Percentiles rank a stretch among this genome's conserved stretches.
These are phyloP conservation scores for Ciborinia camelliae DNA, from an alignment of 2,329 filamentous ascomycete genomes.

Conservation along the genomic window DNA sequence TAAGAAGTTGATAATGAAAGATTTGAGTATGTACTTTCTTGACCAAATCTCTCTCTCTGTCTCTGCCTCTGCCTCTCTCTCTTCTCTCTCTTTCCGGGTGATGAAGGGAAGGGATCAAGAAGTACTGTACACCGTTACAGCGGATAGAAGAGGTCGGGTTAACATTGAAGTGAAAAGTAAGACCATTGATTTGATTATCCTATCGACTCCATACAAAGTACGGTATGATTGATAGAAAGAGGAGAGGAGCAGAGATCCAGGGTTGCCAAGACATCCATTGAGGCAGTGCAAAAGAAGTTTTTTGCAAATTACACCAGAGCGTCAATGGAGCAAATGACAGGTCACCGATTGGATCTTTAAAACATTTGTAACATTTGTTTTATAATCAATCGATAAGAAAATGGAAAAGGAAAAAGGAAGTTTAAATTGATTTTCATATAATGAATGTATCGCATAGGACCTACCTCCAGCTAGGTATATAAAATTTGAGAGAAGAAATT, in stretches of 20 bases:
- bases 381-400: not conserved
- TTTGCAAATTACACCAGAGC: conserved; percentile 6
- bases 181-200: not conserved
- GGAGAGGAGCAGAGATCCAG: not conserved
- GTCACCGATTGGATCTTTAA: too few species aligned
- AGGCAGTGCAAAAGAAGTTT: conserved; percentile 17
- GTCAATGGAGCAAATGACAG: conserved; percentile 6
- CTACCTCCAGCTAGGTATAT: too few species aligned
- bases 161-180: too few species aligned
- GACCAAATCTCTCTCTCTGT: not conserved
- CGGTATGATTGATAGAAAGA: too few species aligned
- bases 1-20: not conserved
- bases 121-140: too few species aligned
- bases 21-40: not conserved
- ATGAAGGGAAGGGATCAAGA: too few species aligned
- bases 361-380: too few species aligned
- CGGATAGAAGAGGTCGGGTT: too few species aligned
- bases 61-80: not conserved
- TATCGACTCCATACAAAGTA: too few species aligned
- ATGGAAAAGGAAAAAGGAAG: not conserved
- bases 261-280: conserved; percentile 16
- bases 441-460: too few species aligned
- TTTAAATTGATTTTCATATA: not conserved
- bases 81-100: not conserved
- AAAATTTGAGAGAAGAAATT: too few species aligned